phyloP scores from a whole-genome alignment of 306 rosid species.

The Dryas octopetala region DNA sequence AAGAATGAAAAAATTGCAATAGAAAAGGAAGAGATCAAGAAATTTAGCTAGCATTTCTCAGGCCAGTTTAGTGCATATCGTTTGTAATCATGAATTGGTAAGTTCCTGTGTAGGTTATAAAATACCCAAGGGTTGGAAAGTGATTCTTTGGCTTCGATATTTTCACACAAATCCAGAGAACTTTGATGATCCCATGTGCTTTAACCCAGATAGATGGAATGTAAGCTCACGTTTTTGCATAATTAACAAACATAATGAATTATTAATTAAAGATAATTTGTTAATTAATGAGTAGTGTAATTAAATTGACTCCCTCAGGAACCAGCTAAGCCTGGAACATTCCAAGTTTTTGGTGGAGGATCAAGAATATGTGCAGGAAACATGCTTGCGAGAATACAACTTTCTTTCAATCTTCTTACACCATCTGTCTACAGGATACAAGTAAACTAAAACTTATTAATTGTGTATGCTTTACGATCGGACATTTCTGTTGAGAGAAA shows the following conservation, averaged over 20 bases:
- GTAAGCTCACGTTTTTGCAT: background rate
- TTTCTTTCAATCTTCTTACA: constrained; percentile 34
- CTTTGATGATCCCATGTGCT: constrained; percentile 30
- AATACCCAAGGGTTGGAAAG: constrained; percentile 25
- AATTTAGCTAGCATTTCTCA: too few relatives aligned
- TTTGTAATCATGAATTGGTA: background rate
- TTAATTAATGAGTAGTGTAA: too few relatives aligned
- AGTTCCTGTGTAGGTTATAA: constrained; percentile 21
- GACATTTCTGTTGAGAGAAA: too few relatives aligned
- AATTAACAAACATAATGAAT: background rate
- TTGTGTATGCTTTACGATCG: too few relatives aligned
- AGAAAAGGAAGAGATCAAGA: too few relatives aligned
- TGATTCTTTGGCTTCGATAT: constrained; percentile 20
- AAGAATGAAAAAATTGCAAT: too few relatives aligned
- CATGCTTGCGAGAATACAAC: constrained; percentile 41
- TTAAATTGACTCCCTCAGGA: constrained; percentile 2
- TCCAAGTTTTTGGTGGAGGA: constrained; percentile 42
- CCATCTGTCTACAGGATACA: constrained; percentile 43
- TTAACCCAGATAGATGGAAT: constrained; percentile 32
- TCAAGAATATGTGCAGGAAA: constrained; percentile 47
- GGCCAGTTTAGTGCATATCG: too few relatives aligned
- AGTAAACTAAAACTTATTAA: constrained; percentile 10
- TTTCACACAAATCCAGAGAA: constrained; percentile 25
- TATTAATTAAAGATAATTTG: background rate
- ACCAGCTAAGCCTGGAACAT: constrained; percentile 30